These are phyloP conservation scores for Drechslerella dactyloides DNA, from an alignment of 2,329 filamentous ascomycete genomes.

Conservation along the genomic window DNA sequence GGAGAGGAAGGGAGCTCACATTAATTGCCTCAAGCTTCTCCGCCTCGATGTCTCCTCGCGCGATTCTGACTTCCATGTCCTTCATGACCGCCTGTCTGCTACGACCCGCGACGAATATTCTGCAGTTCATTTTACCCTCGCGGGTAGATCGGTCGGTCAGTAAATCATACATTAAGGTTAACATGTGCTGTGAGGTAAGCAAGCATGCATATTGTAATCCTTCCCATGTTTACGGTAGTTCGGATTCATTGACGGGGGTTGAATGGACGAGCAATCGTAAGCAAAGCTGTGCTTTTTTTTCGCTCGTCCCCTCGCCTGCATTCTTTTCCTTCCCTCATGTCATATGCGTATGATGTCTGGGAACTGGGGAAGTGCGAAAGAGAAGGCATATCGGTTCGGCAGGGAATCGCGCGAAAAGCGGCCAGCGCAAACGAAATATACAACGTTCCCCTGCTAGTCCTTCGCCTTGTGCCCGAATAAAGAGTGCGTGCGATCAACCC, in stretches of 20 bases:
- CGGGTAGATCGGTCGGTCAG: neutral
- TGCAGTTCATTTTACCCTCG: slow-evolving; percentile 30
- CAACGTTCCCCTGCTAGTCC: slow-evolving; percentile 33
- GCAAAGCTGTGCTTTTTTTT: too few relatives aligned
- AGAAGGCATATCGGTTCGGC: slow-evolving; percentile 13
- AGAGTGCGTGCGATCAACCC: slow-evolving; percentile 18
- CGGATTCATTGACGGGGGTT: neutral
- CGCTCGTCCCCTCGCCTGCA: neutral
- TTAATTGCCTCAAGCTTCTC: slow-evolving; percentile 56
- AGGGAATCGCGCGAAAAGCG: slow-evolving; percentile 4
- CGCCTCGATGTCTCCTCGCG: slow-evolving; percentile 54
- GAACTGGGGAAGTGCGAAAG: slow-evolving; percentile 1
- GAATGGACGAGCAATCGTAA: too few relatives aligned
- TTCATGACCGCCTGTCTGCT: slow-evolving; percentile 54
- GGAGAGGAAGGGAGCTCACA: slow-evolving; percentile 51
- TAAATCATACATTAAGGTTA: neutral
- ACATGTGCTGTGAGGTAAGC: neutral
- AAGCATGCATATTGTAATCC: too few relatives aligned
- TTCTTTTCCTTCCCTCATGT: neutral
- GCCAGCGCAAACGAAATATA: slow-evolving; percentile 34
- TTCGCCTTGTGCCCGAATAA: slow-evolving; percentile 9
- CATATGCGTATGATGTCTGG: neutral
- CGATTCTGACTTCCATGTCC: slow-evolving; percentile 55
- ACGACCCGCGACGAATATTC: slow-evolving; percentile 54
- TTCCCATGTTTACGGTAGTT: too few relatives aligned